Percentiles rank a stretch among this genome's conserved stretches.
These are phyloP conservation scores for Phragmites australis DNA, from an alignment of 176 grass and related monocot genomes.

Conservation along the genomic window DNA sequence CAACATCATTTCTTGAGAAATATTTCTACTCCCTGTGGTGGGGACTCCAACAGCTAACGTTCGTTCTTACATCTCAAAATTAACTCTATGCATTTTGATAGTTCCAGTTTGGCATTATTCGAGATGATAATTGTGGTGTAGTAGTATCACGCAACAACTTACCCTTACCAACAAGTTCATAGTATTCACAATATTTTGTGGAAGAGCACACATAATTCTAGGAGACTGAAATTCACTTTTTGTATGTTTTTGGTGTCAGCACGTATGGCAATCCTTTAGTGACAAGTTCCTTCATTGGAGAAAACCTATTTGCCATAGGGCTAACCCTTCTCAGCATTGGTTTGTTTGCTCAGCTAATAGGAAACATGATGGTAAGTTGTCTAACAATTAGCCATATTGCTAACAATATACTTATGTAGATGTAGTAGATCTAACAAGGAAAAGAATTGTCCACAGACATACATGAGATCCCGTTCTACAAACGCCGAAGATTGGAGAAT, in stretches of 20 bases:
- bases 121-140: neutral
- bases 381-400: neutral
- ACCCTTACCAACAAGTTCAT: neutral
- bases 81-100: neutral
- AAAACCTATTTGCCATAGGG: constrained; percentile 48
- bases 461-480: constrained; percentile 46
- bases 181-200: neutral
- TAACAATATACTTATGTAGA: neutral
- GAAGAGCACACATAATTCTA: neutral
- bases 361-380: constrained; percentile 49
- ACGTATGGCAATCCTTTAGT: constrained; percentile 43
- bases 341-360: constrained; percentile 58
- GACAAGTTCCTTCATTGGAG: constrained; percentile 47
- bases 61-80: neutral
- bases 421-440: neutral
- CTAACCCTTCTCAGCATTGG: constrained; percentile 44
- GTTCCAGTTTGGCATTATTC: neutral
- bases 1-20: constrained; percentile 37
- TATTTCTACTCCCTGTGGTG: constrained; percentile 57
- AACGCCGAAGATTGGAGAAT: constrained; percentile 56
- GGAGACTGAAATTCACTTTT: neutral
- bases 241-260: constrained; percentile 21
- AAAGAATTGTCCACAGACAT: constrained; percentile 31
- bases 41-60: constrained; percentile 56
- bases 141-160: neutral